These are phyloP conservation scores for Fusarium bulbicola DNA, from an alignment of 2,329 filamentous ascomycete genomes.

Conservation along the genomic window DNA sequence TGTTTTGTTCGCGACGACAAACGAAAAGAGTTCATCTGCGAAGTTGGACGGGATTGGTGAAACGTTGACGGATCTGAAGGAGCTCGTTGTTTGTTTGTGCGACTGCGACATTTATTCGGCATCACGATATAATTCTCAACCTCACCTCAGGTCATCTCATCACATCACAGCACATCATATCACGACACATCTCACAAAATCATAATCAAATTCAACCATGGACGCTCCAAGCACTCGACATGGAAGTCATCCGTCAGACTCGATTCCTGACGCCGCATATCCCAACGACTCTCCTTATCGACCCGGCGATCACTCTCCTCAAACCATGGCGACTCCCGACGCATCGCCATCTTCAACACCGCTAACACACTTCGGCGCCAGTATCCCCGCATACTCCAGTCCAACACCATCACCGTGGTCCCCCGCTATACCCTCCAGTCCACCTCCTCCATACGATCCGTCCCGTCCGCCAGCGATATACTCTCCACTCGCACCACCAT, in stretches of 20 bases:
- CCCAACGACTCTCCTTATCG: slow-evolving; percentile 45
- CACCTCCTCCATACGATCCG: slow-evolving; percentile 44
- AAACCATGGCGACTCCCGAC: slow-evolving; percentile 1
- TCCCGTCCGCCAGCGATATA: slow-evolving; percentile 40
- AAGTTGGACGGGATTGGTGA: neutral
- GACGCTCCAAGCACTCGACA: slow-evolving; percentile 24
- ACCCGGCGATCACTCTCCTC: slow-evolving; percentile 21
- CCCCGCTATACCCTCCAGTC: slow-evolving; percentile 31
- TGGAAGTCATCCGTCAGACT: slow-evolving; percentile 42
- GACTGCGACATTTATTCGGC: neutral
- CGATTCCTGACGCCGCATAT: slow-evolving; percentile 45
- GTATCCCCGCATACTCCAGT: slow-evolving; percentile 19
- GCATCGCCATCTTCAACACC: slow-evolving; percentile 15
- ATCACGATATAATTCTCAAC: neutral
- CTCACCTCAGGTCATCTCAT: neutral
- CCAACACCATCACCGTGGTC: slow-evolving; percentile 29
- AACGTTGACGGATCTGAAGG: neutral
- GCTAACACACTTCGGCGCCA: slow-evolving; percentile 1
- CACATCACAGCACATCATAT: neutral
- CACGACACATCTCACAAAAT: neutral
- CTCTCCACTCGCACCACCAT: slow-evolving; percentile 29
- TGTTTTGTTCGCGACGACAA: neutral
- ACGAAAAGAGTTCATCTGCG: neutral
- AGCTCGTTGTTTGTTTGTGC: neutral
- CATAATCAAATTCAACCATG: slow-evolving; percentile 19